Evolutionary conservation across 2,329 filamentous ascomycete genomes (phyloP).

Genomic region (Penicillium sp.): DNA sequence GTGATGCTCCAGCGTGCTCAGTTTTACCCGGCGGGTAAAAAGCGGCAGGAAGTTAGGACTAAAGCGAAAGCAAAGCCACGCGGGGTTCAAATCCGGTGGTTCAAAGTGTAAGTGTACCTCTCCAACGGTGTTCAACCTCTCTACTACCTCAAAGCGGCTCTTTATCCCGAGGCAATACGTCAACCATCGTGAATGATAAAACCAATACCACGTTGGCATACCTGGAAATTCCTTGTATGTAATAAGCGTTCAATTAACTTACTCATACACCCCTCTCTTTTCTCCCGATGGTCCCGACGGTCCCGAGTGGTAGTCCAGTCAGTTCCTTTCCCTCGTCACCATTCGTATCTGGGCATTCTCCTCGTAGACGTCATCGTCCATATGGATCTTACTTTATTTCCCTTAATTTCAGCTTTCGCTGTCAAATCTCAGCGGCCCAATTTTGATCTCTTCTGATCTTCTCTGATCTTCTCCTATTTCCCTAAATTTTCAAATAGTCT

Average conservation of each 20-base stretch:
- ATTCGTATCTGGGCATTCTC: slow-evolving; percentile 4
- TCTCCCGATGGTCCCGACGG: slow-evolving; percentile 15
- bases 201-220: not conserved
- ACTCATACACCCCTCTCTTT: slow-evolving; percentile 9
- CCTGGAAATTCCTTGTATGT: not conserved
- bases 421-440: slow-evolving; percentile 9
- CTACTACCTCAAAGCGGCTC: not conserved
- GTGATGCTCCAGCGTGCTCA: too few relatives aligned
- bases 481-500: slow-evolving; percentile 11
- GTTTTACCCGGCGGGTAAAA: too few relatives aligned
- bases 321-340: slow-evolving; percentile 7
- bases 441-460: not conserved
- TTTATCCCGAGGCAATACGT: slow-evolving; percentile 8
- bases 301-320: slow-evolving; percentile 9
- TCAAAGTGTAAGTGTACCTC: not conserved
- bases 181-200: not conserved
- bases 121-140: too few relatives aligned
- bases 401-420: not conserved
- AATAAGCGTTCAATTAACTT: not conserved
- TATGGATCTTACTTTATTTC: slow-evolving; percentile 8
- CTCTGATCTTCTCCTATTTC: slow-evolving; percentile 4
- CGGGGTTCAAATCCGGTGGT: too few relatives aligned
- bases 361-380: slow-evolving; percentile 37
- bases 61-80: too few relatives aligned
- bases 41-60: too few relatives aligned